Conservation (phyloP, 2,329 filamentous ascomycete genomes). For the Stagonosporopsis vannaccii region DNA sequence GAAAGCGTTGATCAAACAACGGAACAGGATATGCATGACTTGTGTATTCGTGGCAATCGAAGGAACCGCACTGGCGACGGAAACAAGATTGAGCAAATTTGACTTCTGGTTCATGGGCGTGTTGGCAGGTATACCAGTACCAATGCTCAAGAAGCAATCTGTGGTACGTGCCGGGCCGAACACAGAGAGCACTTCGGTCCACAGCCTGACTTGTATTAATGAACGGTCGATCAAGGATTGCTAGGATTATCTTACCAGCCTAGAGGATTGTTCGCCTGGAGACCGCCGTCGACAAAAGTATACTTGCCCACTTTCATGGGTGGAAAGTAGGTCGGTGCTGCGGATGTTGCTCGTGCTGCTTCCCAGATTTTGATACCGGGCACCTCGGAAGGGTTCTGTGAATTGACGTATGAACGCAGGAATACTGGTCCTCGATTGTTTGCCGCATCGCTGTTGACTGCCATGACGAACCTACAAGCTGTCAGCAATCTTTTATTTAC, state of each 20-base stretch:
- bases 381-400: neutral
- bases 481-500: too few relatives aligned
- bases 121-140: conserved; percentile 12
- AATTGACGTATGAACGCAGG: conserved; percentile 1
- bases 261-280: conserved; percentile 1
- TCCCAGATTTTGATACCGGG: conserved; percentile 11
- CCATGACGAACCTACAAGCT: neutral
- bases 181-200: conserved; percentile 12
- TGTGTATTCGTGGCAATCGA: neutral
- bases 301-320: conserved; percentile 9
- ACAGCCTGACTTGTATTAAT: conserved; percentile 3
- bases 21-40: conserved; percentile 7
- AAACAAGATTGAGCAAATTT: neutral
- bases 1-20: conserved; percentile 6
- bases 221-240: too few relatives aligned
- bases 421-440: neutral
- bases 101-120: neutral
- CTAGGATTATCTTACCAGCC: neutral
- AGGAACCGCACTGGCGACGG: neutral
- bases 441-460: neutral
- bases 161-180: conserved; percentile 11
- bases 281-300: conserved; percentile 1
- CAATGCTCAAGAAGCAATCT: conserved; percentile 16
- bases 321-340: conserved; percentile 10
- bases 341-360: conserved; percentile 17